Conservation (phyloP, 2,329 filamentous ascomycete species). For the Epichloe bromicola region DNA sequence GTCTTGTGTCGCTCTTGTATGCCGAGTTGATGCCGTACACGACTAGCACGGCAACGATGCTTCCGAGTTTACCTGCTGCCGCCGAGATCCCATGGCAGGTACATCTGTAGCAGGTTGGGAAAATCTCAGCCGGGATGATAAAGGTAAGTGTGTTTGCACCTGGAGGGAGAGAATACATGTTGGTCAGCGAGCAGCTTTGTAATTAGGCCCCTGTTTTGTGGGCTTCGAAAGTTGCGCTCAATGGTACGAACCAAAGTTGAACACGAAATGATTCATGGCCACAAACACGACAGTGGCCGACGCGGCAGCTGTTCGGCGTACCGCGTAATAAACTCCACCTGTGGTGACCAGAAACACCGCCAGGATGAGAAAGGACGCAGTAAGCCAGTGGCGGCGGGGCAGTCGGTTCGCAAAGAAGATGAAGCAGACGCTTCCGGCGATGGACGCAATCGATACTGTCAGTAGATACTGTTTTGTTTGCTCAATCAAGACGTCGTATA, state of each 20-base stretch:
- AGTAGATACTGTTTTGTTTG: conserved; percentile 40
- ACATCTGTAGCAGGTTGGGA: conserved; percentile 49
- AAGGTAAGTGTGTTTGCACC: conserved; percentile 51
- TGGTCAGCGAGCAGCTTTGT: neutral
- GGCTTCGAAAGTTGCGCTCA: too few relatives aligned
- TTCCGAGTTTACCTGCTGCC: conserved; percentile 45
- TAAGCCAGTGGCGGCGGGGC: conserved; percentile 36
- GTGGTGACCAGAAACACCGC: conserved; percentile 34
- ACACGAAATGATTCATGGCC: conserved; percentile 39
- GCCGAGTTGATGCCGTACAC: conserved; percentile 36
- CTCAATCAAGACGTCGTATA: conserved; percentile 37
- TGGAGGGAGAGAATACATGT: conserved; percentile 8
- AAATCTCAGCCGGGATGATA: conserved; percentile 51
- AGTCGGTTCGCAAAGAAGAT: conserved; percentile 34
- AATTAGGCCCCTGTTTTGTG: neutral
- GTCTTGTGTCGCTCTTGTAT: conserved; percentile 27
- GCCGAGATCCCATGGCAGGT: conserved; percentile 51
- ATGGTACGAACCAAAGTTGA: conserved; percentile 36
- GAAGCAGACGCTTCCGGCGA: conserved; percentile 36
- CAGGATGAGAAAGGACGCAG: conserved; percentile 33
- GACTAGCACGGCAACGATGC: conserved; percentile 37
- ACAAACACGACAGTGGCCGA: conserved; percentile 36
- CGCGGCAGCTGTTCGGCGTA: conserved; percentile 26
- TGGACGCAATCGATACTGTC: conserved; percentile 38
- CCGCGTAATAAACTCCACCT: conserved; percentile 36